Evolutionary conservation across 139 green algal genomes (phyloP).

Genomic region (Pseudopediastrum boryanum): DNA sequence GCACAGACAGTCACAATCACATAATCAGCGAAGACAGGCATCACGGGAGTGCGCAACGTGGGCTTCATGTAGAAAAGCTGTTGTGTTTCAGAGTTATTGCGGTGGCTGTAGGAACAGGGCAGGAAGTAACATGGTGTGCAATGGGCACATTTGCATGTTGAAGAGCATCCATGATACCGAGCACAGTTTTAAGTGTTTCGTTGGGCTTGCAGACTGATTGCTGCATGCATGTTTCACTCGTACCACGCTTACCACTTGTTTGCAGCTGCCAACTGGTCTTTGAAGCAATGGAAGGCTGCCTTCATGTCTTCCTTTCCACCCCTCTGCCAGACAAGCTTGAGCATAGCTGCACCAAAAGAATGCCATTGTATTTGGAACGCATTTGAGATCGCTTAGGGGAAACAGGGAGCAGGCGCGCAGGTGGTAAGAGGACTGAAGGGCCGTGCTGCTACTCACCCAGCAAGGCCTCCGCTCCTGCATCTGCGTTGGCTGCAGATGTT

Average conservation of each 20-base stretch:
- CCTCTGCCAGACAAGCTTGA: constrained; percentile 31
- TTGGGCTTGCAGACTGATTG: neutral
- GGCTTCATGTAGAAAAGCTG: too few relatives aligned
- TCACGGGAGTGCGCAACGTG: too few relatives aligned
- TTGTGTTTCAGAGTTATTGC: too few relatives aligned
- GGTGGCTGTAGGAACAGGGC: too few relatives aligned
- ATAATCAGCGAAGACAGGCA: too few relatives aligned
- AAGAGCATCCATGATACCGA: too few relatives aligned
- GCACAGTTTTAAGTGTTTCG: neutral
- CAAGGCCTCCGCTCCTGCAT: constrained; percentile 16
- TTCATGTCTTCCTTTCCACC: constrained; percentile 17
- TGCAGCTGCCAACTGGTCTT: constrained; percentile 22
- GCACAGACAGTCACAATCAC: too few relatives aligned
- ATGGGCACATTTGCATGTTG: too few relatives aligned
- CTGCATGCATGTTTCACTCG: neutral
- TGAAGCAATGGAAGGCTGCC: constrained; percentile 29
- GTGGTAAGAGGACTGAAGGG: neutral
- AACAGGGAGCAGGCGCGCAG: neutral
- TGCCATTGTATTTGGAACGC: neutral
- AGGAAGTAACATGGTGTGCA: too few relatives aligned
- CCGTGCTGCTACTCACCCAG: constrained; percentile 27
- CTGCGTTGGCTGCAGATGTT: constrained; percentile 7
- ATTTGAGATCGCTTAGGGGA: neutral
- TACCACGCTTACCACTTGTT: constrained; percentile 7
- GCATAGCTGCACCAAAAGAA: constrained; percentile 23